phyloP scores from a whole-genome alignment of 2,329 filamentous ascomycete genomes.

The Exserohilum turcica region DNA sequence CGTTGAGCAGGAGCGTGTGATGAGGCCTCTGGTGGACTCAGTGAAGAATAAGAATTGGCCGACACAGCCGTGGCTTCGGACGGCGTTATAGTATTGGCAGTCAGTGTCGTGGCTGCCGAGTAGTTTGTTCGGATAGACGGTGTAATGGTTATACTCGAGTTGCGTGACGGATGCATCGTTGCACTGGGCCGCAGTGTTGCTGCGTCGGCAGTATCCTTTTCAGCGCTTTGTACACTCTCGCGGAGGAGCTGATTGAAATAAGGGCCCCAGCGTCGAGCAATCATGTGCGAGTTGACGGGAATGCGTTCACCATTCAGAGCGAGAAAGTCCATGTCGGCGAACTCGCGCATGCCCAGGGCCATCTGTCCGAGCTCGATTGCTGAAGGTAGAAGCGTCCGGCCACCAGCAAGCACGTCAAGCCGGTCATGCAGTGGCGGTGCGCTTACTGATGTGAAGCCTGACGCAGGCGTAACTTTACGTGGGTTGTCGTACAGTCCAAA shows the following conservation, averaged over 20 bases:
- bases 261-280: conserved; percentile 88
- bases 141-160: conserved; percentile 86
- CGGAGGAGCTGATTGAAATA: conserved; percentile 92
- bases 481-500: conserved; percentile 98
- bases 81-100: conserved; percentile 42
- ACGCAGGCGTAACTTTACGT: conserved; percentile 75
- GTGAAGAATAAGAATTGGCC: conserved; percentile 48
- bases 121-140: conserved; percentile 62
- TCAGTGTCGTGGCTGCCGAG: conserved; percentile 51
- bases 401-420: conserved; percentile 68
- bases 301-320: conserved; percentile 90
- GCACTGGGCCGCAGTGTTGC: conserved; percentile 70
- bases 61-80: conserved; percentile 49
- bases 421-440: conserved; percentile 63
- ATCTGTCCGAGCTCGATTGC: conserved; percentile 86
- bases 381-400: conserved; percentile 74
- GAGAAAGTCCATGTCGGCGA: conserved; percentile 95
- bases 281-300: conserved; percentile 87
- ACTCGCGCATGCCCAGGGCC: conserved; percentile 77
- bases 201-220: conserved; percentile 64
- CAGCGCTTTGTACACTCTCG: conserved; percentile 72
- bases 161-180: conserved; percentile 65
- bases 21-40: conserved; percentile 60
- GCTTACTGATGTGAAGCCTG: conserved; percentile 83
- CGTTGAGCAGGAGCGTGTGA: conserved; percentile 65